phyloP scores from a whole-genome alignment of 768 basidiomycete species.

The Mrakia blollopis region DNA sequence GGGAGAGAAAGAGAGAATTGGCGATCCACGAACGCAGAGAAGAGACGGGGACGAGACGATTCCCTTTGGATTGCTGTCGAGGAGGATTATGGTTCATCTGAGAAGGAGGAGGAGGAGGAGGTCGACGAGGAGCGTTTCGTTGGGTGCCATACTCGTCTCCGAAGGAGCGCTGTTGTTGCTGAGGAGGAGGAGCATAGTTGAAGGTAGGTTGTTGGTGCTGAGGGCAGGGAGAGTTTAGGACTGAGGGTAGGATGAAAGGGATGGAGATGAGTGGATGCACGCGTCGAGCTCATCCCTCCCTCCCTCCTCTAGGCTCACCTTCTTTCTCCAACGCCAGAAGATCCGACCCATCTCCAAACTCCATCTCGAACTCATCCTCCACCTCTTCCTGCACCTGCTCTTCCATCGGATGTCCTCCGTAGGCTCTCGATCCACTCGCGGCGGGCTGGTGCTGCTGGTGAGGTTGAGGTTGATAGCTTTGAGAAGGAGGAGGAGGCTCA shows the following conservation, averaged over 20 bases:
- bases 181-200: not conserved
- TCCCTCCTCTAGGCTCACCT: not conserved
- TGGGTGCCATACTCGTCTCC: not conserved
- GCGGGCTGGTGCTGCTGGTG: not conserved
- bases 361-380: constrained; percentile 29
- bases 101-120: not conserved
- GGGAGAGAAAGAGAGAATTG: not conserved
- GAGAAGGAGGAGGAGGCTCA: not conserved
- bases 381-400: not conserved
- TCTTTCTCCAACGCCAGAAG: constrained; percentile 6
- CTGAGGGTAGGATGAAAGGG: not conserved
- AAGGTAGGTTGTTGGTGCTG: not conserved
- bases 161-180: not conserved
- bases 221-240: not conserved
- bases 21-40: constrained; percentile 9
- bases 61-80: not conserved
- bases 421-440: not conserved
- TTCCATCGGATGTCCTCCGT: not conserved
- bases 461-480: not conserved
- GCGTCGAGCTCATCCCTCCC: not conserved
- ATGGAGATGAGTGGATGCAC: not conserved
- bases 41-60: not conserved
- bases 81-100: not conserved
- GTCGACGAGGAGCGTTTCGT: not conserved
- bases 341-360: constrained; percentile 25